Conservation (phyloP, 345 rosid genomes). For the Ceriops tagal region DNA sequence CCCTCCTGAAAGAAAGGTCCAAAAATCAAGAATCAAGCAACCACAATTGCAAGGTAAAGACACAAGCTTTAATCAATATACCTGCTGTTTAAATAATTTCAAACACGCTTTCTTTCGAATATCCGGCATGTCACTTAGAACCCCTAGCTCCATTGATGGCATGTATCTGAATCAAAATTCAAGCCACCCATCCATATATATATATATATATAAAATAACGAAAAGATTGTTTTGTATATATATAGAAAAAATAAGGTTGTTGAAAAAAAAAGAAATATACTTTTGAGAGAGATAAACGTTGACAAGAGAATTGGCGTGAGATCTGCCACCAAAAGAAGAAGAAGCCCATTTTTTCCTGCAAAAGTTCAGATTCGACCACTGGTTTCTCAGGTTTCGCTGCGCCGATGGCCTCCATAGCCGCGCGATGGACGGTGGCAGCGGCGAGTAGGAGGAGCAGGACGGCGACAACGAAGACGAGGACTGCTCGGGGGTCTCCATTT, state of each 20-base stretch:
- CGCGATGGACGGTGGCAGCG: slow-evolving; percentile 38
- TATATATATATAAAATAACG: not conserved
- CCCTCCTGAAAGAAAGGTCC: slow-evolving; percentile 39
- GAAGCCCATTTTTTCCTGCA: slow-evolving; percentile 56
- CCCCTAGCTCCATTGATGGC: slow-evolving; percentile 78
- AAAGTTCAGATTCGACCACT: slow-evolving; percentile 73
- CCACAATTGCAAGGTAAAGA: too few relatives aligned
- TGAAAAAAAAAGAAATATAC: slow-evolving; percentile 21
- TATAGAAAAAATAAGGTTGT: too few relatives aligned
- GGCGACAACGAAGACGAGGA: not conserved
- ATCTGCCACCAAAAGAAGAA: slow-evolving; percentile 52
- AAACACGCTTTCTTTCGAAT: slow-evolving; percentile 64
- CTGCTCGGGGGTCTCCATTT: slow-evolving; percentile 12
- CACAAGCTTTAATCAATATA: slow-evolving; percentile 7
- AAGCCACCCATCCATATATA: too few relatives aligned
- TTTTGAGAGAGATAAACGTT: slow-evolving; percentile 64
- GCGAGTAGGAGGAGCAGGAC: slow-evolving; percentile 6
- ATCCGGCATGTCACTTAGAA: slow-evolving; percentile 57
- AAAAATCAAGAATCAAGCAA: not conserved
- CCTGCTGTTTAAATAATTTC: slow-evolving; percentile 71
- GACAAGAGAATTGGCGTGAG: slow-evolving; percentile 77
- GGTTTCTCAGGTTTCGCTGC: slow-evolving; percentile 81
- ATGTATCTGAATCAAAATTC: slow-evolving; percentile 44
- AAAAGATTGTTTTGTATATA: not conserved
- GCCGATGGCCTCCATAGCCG: slow-evolving; percentile 92